phyloP scores from a whole-genome alignment of 306 rosid genomes.

The Medicago truncatula region MtrunA17r5.0-ANR NC_053046.1:7895501-7896000 shows the following conservation, averaged over 20 bases:
- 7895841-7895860: slow-evolving; percentile 24
- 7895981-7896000: not conserved
- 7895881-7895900: slow-evolving; percentile 1
- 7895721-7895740: slow-evolving; percentile 71
- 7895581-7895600: slow-evolving; percentile 68
- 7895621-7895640: slow-evolving; percentile 52
- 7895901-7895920: slow-evolving; percentile 14
- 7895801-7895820: not conserved
- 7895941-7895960: not conserved
- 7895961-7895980: no score
- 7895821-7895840: slow-evolving; percentile 14
- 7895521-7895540: slow-evolving; percentile 45
- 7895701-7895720: slow-evolving; percentile 54
- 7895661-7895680: slow-evolving; percentile 62
- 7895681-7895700: slow-evolving; percentile 70
- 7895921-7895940: not conserved
- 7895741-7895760: slow-evolving; percentile 63
- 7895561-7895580: slow-evolving; percentile 73
- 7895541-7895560: slow-evolving; percentile 59
- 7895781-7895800: slow-evolving; percentile 11
- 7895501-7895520: slow-evolving; percentile 43
- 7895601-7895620: slow-evolving; percentile 62
- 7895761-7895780: slow-evolving; percentile 65
- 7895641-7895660: slow-evolving; percentile 50
- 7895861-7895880: slow-evolving; percentile 19